Base-by-base conservation (phyloP, 108 stramenopile species). In the Skeletonema tropicum region DNA sequence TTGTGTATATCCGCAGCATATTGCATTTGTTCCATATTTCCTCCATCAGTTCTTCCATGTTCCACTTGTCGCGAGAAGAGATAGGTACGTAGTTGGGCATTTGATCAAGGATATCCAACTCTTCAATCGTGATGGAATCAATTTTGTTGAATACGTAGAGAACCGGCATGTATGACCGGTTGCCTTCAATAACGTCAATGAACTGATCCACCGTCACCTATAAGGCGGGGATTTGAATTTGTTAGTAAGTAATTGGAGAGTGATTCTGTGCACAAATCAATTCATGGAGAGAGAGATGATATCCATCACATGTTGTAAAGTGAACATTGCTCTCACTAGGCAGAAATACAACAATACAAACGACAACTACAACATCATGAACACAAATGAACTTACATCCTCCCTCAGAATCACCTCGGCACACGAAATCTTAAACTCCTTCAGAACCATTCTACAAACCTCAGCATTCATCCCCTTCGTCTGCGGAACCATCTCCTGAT, bases 91-190 rank as follows among this genome's bases (percentile, higher is more conserved):
- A 98, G 76, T 99, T 97, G n/a, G 98, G 98, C 87, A 98, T 83
- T 78, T 96, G 93, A 76, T 94, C 95, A 65, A 99, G 73, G 63
- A 98, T 97, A 74, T 99, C 98, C 21, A 99, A 87, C 83, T 99
- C 99, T 81, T 98, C 97, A 79, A 99, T 97, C 3, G 97, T 96
- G 58, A 99, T 83, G 35, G 94, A 87, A 85, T 99, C 99, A 75
- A 98, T 96, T 79, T 99, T 99, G 84, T 99, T 99, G 94, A 98
- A 99, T 25, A 97, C 83, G 75, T 99, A 99, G 63, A 99, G 70
- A 63, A 96, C 97, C 12, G 92, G 92, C 57, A 97, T 95, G 89
- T 99, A 99, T 66, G 89, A 87, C 17, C 98, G 88, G 73, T 99
- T 99, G 8, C 98, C 99, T 64, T 92, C 85, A 63, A 98, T 86